Evolutionary conservation across 225 moss, liverwort and hornwort species (phyloP).

Genomic region (Rhytidiadelphus loreus): DNA sequence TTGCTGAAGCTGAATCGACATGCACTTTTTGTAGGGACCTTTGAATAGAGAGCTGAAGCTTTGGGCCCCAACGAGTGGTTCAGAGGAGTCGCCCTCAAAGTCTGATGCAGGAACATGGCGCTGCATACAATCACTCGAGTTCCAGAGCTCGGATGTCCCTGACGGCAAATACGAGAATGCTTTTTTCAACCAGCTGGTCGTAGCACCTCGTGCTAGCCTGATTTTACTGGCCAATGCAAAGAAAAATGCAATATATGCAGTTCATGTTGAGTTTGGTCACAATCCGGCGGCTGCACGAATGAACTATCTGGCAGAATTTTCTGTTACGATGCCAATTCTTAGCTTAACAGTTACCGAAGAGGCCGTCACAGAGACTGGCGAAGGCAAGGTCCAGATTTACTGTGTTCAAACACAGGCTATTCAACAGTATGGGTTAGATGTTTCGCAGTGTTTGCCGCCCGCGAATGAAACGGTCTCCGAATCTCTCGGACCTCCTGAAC

Average conservation of each 20-base stretch:
- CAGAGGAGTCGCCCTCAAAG: conserved; percentile 45
- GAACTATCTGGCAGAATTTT: conserved; percentile 93
- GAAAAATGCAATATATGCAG: conserved; percentile 84
- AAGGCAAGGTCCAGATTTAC: conserved; percentile 88
- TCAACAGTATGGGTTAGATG: conserved; percentile 88
- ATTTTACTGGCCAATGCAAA: conserved; percentile 90
- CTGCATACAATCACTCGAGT: conserved; percentile 80
- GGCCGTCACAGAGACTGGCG: conserved; percentile 62
- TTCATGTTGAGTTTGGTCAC: conserved; percentile 83
- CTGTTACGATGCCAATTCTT: conserved; percentile 90
- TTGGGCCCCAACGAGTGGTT: conserved; percentile 55
- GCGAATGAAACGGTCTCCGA: conserved; percentile 38
- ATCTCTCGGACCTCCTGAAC: conserved; percentile 24
- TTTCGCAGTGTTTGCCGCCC: conserved; percentile 72
- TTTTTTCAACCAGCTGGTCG: conserved; percentile 80
- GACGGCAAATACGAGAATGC: conserved; percentile 52
- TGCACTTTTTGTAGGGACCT: conserved; percentile 50
- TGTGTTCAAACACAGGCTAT: conserved; percentile 99
- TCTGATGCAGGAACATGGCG: conserved; percentile 61
- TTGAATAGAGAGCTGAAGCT: conserved; percentile 83
- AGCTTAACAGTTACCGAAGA: conserved; percentile 93
- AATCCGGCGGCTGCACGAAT: conserved; percentile 62
- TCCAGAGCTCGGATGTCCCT: conserved; percentile 44
- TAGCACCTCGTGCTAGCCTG: conserved; percentile 68
- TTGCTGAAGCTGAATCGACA: background rate